These are phyloP conservation scores for Paecilomyces dactylethromorphus DNA, from an alignment of 2,329 filamentous ascomycete species.

Conservation along the genomic window DNA sequence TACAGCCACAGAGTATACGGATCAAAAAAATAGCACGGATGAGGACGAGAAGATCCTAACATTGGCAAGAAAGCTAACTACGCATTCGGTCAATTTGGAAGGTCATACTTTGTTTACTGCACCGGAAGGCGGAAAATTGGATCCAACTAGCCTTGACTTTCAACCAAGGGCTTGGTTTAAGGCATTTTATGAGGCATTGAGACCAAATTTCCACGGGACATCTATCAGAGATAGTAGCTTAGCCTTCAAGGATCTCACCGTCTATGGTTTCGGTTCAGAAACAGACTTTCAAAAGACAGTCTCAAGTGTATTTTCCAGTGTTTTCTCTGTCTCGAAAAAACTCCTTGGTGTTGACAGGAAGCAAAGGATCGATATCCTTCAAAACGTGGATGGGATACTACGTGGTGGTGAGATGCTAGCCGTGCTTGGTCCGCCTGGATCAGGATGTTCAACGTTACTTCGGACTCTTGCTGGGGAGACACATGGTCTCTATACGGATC, in stretches of 20 bases:
- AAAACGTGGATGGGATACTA: slow-evolving; percentile 58
- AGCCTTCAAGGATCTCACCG: slow-evolving; percentile 38
- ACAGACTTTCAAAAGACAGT: slow-evolving; percentile 41
- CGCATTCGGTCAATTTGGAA: too few species aligned
- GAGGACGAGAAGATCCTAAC: too few species aligned
- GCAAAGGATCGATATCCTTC: slow-evolving; percentile 55
- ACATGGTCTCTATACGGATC: slow-evolving; percentile 66
- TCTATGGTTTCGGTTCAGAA: slow-evolving; percentile 37
- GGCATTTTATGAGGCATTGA: slow-evolving; percentile 27
- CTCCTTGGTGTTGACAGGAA: slow-evolving; percentile 28
- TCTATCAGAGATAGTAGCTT: slow-evolving; percentile 31
- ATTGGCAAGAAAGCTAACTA: too few species aligned
- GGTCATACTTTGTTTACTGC: slow-evolving; percentile 28
- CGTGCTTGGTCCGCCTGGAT: slow-evolving; percentile 47
- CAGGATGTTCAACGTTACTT: slow-evolving; percentile 69
- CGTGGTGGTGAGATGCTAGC: slow-evolving; percentile 52
- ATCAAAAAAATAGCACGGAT: too few species aligned
- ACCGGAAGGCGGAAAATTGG: slow-evolving; percentile 28
- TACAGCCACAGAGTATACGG: too few species aligned
- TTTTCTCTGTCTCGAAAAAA: slow-evolving; percentile 24
- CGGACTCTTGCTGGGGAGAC: slow-evolving; percentile 78
- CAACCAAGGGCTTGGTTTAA: slow-evolving; percentile 40
- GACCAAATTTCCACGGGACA: slow-evolving; percentile 22
- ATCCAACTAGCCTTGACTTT: slow-evolving; percentile 37
- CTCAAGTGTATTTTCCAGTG: slow-evolving; percentile 29